A percentile compares a stretch with the other conserved stretches of the same genome.
Evolutionary conservation across 306 rosid species (phyloP).

Genomic region (Quercus rubra): DNA sequence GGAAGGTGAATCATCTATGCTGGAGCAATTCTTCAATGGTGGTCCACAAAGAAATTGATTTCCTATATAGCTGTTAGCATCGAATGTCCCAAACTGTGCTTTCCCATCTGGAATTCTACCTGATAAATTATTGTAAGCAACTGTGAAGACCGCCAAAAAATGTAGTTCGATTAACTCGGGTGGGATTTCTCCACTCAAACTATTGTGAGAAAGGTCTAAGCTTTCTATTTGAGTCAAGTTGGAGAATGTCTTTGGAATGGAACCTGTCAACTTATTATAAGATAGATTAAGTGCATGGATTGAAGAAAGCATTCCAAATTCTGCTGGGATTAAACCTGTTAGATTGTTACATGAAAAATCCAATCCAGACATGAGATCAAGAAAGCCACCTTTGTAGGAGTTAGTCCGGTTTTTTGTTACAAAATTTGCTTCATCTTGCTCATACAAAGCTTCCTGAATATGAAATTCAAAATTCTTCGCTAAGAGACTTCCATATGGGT

Average conservation of each 20-base stretch:
- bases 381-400: background rate
- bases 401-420: background rate
- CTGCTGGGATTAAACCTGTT: background rate
- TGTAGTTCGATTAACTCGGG: background rate
- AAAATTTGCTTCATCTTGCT: background rate
- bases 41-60: conserved; percentile 10
- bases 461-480: too few relatives aligned
- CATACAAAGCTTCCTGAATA: background rate
- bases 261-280: background rate
- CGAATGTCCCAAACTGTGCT: background rate
- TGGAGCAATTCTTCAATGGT: background rate
- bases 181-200: conserved; percentile 2
- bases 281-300: conserved; percentile 8
- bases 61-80: background rate
- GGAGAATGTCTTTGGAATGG: background rate
- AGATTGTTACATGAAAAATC: conserved; percentile 4
- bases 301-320: background rate
- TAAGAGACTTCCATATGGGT: too few relatives aligned
- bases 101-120: background rate
- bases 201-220: conserved; percentile 9
- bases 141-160: background rate
- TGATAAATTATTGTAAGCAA: conserved; percentile 13
- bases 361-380: background rate
- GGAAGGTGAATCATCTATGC: background rate
- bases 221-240: background rate